These are phyloP conservation scores for Trichosanthes truncata DNA, from an alignment of 306 rosid species.

Conservation along the genomic window DNA sequence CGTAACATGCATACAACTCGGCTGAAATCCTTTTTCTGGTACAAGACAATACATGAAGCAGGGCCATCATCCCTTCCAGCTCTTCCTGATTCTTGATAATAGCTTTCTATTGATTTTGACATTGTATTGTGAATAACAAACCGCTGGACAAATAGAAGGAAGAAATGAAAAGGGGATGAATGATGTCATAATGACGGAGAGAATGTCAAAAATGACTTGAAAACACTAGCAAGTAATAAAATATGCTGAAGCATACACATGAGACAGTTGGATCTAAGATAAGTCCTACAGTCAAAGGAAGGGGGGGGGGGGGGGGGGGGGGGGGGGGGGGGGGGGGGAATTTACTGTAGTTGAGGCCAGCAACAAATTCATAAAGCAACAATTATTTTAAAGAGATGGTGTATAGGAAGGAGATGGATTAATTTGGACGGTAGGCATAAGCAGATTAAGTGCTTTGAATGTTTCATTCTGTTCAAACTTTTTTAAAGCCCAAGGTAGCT, in stretches of 20 bases:
- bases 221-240: background rate
- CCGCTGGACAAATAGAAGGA: conserved; percentile 41
- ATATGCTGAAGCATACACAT: background rate
- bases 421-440: background rate
- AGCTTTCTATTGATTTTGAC: conserved; percentile 94
- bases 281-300: background rate
- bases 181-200: background rate
- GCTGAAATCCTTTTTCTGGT: conserved; percentile 96
- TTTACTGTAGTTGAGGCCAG: background rate
- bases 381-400: background rate
- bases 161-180: background rate
- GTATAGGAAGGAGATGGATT: background rate
- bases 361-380: background rate
- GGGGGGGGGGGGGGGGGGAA: too few species aligned
- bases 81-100: conserved; percentile 97
- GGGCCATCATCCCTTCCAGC: conserved; percentile 92
- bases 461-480: background rate
- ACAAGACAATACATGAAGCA: conserved; percentile 67
- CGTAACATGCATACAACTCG: conserved; percentile 87
- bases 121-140: conserved; percentile 84
- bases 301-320: too few species aligned
- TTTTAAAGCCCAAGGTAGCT: background rate
- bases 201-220: background rate
- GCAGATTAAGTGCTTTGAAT: background rate
- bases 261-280: background rate